These are phyloP conservation scores for Phialemonium atrogriseum DNA, from an alignment of 2,329 filamentous ascomycete species.

Conservation along the genomic window DNA sequence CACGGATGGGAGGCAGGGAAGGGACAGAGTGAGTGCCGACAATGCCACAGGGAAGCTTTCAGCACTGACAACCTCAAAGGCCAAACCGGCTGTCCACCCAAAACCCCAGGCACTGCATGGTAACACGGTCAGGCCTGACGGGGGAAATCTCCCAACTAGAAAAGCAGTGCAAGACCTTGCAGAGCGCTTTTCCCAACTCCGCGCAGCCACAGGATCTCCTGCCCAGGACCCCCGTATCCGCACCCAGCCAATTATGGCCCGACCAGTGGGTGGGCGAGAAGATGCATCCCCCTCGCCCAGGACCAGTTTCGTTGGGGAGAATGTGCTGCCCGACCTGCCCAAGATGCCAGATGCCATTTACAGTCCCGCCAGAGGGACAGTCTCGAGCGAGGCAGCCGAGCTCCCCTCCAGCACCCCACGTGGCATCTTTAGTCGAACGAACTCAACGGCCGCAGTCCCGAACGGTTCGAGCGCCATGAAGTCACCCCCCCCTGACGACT, in stretches of 20 bases:
- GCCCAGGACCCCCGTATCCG: conserved; percentile 45
- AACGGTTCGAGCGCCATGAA: conserved; percentile 14
- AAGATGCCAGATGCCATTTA: conserved; percentile 70
- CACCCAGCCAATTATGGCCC: conserved; percentile 35
- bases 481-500: conserved; percentile 19
- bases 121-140: conserved; percentile 39
- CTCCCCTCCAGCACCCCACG: conserved; percentile 58
- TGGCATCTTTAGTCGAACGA: conserved; percentile 53
- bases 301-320: conserved; percentile 34
- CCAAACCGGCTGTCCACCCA: conserved; percentile 47
- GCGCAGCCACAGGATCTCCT: conserved; percentile 23
- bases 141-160: conserved; percentile 17
- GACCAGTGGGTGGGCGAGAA: conserved; percentile 5
- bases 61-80: conserved; percentile 19
- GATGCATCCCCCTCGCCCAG: neutral
- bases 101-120: conserved; percentile 62
- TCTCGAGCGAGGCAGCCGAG: conserved; percentile 56
- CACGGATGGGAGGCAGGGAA: too few species aligned
- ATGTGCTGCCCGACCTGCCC: conserved; percentile 52
- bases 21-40: too few species aligned
- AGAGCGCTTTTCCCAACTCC: conserved; percentile 49
- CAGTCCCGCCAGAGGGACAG: conserved; percentile 65
- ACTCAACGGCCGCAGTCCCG: conserved; percentile 36
- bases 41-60: conserved; percentile 8
- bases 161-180: conserved; percentile 39